These are phyloP conservation scores for Rhododendron ovatum DNA, from an alignment of 148 eudicot species.

Conservation along the genomic window DNA sequence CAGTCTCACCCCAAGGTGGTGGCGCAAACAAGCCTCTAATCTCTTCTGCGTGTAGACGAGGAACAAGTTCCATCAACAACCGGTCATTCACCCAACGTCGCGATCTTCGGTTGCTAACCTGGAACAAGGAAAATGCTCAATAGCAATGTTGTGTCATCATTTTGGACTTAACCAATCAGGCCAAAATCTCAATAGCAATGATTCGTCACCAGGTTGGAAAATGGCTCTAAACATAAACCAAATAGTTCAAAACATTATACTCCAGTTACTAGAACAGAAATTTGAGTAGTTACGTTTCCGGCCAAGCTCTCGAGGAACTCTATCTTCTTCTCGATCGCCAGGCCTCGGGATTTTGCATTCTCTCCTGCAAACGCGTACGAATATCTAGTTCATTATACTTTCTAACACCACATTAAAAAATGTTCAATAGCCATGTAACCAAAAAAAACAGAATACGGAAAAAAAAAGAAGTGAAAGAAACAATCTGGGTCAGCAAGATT, in stretches of 20 bases:
- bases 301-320: slow-evolving; percentile 74
- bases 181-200: neutral
- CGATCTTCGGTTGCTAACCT: slow-evolving; percentile 90
- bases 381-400: neutral
- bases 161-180: neutral
- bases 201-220: neutral
- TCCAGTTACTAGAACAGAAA: neutral
- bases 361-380: slow-evolving; percentile 40
- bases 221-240: neutral
- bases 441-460: neutral
- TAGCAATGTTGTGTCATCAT: neutral
- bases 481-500: neutral
- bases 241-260: neutral
- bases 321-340: slow-evolving; percentile 76
- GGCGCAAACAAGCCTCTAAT: slow-evolving; percentile 94
- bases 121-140: slow-evolving; percentile 9
- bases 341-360: slow-evolving; percentile 50
- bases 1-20: slow-evolving; percentile 81
- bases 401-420: neutral
- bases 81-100: slow-evolving; percentile 89
- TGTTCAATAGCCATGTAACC: neutral
- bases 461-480: neutral
- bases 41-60: slow-evolving; percentile 79
- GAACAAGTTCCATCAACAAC: slow-evolving; percentile 90
- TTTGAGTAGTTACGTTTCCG: slow-evolving; percentile 45